A percentile compares a stretch with the other conserved stretches of the same genome.
Conservation (phyloP, 2,329 filamentous ascomycete species). For the Stachybotrys echinatus region DNA sequence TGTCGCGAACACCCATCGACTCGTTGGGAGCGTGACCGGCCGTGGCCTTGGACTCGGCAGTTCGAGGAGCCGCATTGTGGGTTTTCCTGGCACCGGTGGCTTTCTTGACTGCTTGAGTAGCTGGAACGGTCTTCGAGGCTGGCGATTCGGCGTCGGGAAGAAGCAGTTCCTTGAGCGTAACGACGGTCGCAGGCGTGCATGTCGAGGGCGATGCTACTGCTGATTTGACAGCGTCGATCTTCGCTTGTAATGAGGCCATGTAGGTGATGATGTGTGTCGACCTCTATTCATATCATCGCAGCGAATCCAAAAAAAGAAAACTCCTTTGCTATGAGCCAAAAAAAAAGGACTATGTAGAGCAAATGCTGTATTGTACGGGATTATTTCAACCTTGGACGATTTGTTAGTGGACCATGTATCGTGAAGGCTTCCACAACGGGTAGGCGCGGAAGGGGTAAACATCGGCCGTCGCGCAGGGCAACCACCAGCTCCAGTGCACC, state of each 20-base stretch:
- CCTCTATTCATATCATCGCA: conserved; percentile 27
- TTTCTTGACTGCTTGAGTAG: conserved; percentile 20
- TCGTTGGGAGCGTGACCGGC: conserved; percentile 17
- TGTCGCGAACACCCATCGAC: conserved; percentile 41
- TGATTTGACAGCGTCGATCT: conserved; percentile 46
- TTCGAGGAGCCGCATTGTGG: conserved; percentile 7
- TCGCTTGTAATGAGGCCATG: conserved; percentile 39
- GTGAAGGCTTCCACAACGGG: background rate
- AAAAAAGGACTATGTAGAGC: conserved; percentile 13
- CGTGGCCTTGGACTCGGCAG: conserved; percentile 9
- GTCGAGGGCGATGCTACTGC: conserved; percentile 47
- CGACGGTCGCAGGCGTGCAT: conserved; percentile 46
- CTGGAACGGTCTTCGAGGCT: conserved; percentile 17
- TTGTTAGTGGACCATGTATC: too few species aligned
- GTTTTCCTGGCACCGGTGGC: conserved; percentile 17
- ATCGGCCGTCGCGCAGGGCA: conserved; percentile 31
- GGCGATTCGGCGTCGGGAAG: conserved; percentile 24
- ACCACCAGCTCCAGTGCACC: conserved; percentile 13
- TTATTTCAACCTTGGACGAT: too few species aligned
- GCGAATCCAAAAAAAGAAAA: conserved; percentile 10
- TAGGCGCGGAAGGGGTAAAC: conserved; percentile 19
- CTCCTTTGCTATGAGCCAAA: conserved; percentile 16
- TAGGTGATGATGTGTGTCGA: conserved; percentile 17
- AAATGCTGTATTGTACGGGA: background rate
- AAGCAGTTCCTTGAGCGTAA: conserved; percentile 42